A percentile compares a stretch with the other conserved stretches of the same genome.
phyloP scores from a whole-genome alignment of 768 basidiomycete genomes.

The Suillus paluster region DNA sequence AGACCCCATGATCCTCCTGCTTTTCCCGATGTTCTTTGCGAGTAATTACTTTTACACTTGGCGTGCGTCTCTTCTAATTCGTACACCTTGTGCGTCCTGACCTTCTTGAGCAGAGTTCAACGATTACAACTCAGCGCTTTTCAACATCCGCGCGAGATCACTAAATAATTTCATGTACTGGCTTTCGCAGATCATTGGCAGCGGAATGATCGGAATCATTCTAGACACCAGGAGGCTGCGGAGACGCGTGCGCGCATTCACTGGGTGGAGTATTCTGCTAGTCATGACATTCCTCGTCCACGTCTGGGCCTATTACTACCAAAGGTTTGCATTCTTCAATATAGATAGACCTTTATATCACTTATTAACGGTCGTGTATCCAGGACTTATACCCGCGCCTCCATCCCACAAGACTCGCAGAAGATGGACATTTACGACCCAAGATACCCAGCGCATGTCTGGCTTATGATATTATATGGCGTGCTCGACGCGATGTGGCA shows the following conservation, averaged over 20 bases:
- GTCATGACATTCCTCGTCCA: conserved; percentile 68
- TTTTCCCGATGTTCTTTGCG: conserved; percentile 84
- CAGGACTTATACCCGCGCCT: conserved; percentile 62
- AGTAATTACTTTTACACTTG: conserved; percentile 86
- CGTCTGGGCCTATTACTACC: conserved; percentile 77
- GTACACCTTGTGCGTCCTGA: neutral
- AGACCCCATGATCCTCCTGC: conserved; percentile 71
- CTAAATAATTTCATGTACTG: conserved; percentile 84
- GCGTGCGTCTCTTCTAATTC: conserved; percentile 46
- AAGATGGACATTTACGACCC: conserved; percentile 58
- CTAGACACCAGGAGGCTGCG: conserved; percentile 59
- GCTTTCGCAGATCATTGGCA: conserved; percentile 75
- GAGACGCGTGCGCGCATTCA: conserved; percentile 69
- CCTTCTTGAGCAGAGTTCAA: conserved; percentile 61
- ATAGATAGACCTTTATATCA: neutral
- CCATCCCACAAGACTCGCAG: conserved; percentile 41
- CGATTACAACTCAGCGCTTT: conserved; percentile 73
- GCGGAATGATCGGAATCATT: conserved; percentile 65
- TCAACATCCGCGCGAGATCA: conserved; percentile 75
- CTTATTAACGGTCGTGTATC: neutral
- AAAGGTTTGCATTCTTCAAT: conserved; percentile 48
- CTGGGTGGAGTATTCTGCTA: conserved; percentile 65
- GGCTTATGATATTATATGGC: conserved; percentile 71
- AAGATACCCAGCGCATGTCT: conserved; percentile 40
- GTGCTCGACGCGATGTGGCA: conserved; percentile 85